Evolutionary conservation across 148 eudicot species (phyloP).

Genomic region (Silene uniflora): DNA sequence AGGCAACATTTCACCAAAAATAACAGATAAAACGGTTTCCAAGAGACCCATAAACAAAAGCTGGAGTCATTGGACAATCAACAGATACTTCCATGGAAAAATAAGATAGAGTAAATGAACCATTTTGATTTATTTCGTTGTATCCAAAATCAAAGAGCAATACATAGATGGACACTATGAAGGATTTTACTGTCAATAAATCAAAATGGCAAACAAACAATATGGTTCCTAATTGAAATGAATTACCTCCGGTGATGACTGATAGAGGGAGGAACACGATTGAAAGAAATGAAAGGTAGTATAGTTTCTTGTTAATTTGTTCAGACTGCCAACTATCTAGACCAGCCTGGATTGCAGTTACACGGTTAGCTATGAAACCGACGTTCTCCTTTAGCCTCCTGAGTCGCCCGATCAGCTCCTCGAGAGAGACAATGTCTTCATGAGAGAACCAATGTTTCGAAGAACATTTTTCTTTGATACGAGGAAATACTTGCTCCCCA

Average conservation of each 20-base stretch:
- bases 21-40: no score
- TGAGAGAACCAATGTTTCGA: constrained; percentile 69
- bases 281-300: constrained; percentile 88
- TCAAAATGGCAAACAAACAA: background rate
- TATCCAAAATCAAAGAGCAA: no score
- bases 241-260: constrained; percentile 81
- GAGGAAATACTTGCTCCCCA: constrained; percentile 95
- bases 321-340: constrained; percentile 98
- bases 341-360: constrained; percentile 89
- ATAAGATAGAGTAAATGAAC: no score
- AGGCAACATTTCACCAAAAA: no score
- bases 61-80: no score
- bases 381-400: constrained; percentile 93
- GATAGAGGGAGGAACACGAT: constrained; percentile 91
- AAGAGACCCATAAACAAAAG: no score
- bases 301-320: constrained; percentile 82
- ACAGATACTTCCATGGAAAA: no score
- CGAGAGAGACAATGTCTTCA: constrained; percentile 66
- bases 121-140: no score
- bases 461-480: constrained; percentile 77
- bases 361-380: constrained; percentile 87
- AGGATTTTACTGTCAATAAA: background rate
- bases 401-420: constrained; percentile 75
- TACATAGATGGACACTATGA: background rate
- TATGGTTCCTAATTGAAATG: background rate